Conservation (phyloP, 2,329 filamentous ascomycete genomes). For the Penicillium paneum region DNA sequence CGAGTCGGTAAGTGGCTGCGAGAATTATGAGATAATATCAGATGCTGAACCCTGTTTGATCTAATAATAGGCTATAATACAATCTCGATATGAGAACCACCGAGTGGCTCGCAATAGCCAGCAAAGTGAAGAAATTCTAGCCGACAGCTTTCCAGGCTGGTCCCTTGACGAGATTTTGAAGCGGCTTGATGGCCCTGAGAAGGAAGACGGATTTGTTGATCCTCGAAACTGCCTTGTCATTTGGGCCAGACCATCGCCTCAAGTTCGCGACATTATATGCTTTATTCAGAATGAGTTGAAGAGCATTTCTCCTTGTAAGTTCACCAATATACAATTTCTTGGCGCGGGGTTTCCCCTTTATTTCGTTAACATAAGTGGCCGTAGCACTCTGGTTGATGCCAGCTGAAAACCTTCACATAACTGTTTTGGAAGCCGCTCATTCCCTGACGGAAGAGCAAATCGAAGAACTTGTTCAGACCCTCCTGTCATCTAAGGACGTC, state of each 20-base stretch:
- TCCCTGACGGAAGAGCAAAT: conserved; percentile 70
- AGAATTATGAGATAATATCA: not conserved
- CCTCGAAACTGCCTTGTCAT: conserved; percentile 76
- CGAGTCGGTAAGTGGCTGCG: conserved; percentile 10
- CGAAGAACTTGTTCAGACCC: conserved; percentile 55
- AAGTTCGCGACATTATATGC: conserved; percentile 63
- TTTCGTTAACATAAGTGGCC: not conserved
- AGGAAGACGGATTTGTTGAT: conserved; percentile 70
- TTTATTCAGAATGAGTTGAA: conserved; percentile 65
- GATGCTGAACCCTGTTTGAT: not conserved
- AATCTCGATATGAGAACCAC: conserved; percentile 67
- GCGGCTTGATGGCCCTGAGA: conserved; percentile 60
- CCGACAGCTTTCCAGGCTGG: conserved; percentile 62
- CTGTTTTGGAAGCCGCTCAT: conserved; percentile 77
- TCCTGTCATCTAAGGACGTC: conserved; percentile 36
- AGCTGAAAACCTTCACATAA: conserved; percentile 72
- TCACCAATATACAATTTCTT: not conserved
- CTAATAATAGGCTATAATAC: conserved; percentile 51
- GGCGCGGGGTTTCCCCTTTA: not conserved
- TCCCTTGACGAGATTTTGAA: conserved; percentile 70
- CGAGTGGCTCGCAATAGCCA: conserved; percentile 70
- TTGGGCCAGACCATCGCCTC: conserved; percentile 75
- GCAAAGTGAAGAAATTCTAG: conserved; percentile 69
- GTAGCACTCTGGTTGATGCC: conserved; percentile 84
- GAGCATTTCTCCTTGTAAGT: conserved; percentile 66